Evolutionary conservation across 805 yeast genomes (phyloP).

Genomic region (Ogataea paraovalis): DNA sequence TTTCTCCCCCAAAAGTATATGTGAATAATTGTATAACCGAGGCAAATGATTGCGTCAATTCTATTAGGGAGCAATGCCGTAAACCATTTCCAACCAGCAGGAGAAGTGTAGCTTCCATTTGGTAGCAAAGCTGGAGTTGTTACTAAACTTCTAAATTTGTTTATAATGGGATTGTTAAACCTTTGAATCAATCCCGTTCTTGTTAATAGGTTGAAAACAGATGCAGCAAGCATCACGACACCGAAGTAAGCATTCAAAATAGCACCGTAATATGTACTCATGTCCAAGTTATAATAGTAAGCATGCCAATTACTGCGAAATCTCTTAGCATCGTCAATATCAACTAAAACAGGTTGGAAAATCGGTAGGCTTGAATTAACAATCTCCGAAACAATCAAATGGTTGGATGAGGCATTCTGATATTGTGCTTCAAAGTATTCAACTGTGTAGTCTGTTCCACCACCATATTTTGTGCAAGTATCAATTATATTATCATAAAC

Average conservation of each 20-base stretch:
- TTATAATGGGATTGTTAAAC: conserved; percentile 31
- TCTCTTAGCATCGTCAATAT: conserved; percentile 1
- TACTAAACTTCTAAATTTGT: conserved; percentile 32
- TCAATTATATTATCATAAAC: conserved; percentile 3
- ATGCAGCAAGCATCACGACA: conserved; percentile 35
- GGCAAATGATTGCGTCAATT: conserved; percentile 28
- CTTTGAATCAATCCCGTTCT: conserved; percentile 26
- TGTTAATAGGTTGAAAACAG: conserved; percentile 31
- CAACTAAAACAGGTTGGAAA: conserved; percentile 5
- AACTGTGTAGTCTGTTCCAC: not conserved
- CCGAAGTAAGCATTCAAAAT: conserved; percentile 37
- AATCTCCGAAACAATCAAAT: conserved; percentile 5
- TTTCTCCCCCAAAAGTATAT: conserved; percentile 19
- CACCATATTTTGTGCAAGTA: conserved; percentile 2
- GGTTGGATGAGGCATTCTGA: conserved; percentile 26
- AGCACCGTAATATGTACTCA: conserved; percentile 31
- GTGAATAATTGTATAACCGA: conserved; percentile 25
- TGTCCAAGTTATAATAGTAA: conserved; percentile 24
- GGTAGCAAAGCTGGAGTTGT: conserved; percentile 38
- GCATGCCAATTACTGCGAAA: conserved; percentile 5
- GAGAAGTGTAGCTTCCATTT: conserved; percentile 16
- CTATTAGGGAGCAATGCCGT: conserved; percentile 30
- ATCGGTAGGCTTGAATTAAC: not conserved
- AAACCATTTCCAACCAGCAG: conserved; percentile 15
- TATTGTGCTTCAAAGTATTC: conserved; percentile 18